These are phyloP conservation scores for Candida tammaniensis DNA, from an alignment of 805 yeast species.

Conservation along the genomic window DNA sequence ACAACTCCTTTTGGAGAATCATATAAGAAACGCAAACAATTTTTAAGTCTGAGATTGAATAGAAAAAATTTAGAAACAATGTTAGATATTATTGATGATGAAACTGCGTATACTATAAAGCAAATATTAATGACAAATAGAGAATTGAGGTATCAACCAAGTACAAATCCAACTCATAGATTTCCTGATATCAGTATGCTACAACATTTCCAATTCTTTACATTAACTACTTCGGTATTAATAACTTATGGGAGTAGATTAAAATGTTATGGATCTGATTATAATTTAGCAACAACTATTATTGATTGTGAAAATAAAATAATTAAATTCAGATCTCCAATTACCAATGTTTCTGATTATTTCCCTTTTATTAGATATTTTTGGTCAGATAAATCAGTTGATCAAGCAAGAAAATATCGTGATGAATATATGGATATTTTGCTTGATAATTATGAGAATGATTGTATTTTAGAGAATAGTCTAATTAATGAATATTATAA, in stretches of 20 bases:
- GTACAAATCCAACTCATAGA: constrained; percentile 13
- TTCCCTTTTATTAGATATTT: constrained; percentile 42
- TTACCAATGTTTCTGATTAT: constrained; percentile 54
- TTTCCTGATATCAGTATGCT: constrained; percentile 38
- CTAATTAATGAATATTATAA: constrained; percentile 4
- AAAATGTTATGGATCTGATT: constrained; percentile 37
- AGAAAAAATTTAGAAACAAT: constrained; percentile 30
- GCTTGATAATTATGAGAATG: constrained; percentile 1
- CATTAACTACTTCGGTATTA: constrained; percentile 47
- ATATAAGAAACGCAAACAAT: constrained; percentile 47
- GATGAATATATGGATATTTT: constrained; percentile 47
- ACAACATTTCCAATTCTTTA: constrained; percentile 46
- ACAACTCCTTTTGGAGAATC: constrained; percentile 58
- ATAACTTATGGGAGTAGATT: constrained; percentile 53
- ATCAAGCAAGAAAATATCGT: constrained; percentile 39
- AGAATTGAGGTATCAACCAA: constrained; percentile 19
- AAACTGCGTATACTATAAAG: constrained; percentile 26
- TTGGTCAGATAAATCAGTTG: constrained; percentile 14
- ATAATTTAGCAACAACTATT: constrained; percentile 46
- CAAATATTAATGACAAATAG: constrained; percentile 10
- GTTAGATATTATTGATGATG: constrained; percentile 35
- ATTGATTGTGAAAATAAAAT: constrained; percentile 55
- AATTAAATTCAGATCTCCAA: constrained; percentile 55
- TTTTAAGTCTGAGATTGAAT: constrained; percentile 44
- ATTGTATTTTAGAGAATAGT: background rate